Percentiles rank a stretch among this genome's conserved stretches.
Evolutionary conservation across 768 basidiomycete genomes (phyloP).

Genomic region (Suillus brevipes): DNA sequence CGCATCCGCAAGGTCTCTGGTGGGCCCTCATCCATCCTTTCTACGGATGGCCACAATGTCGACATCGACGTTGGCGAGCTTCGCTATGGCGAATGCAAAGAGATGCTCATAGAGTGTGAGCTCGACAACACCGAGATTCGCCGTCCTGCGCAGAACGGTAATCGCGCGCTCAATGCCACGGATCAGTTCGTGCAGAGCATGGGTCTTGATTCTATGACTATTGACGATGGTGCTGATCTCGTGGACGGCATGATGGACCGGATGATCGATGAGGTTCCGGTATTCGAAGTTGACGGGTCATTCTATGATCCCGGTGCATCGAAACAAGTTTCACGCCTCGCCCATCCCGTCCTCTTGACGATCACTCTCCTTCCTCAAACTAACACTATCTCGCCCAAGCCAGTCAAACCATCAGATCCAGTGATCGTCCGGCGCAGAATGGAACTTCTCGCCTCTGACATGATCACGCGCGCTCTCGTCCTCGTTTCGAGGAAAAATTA

Average conservation of each 20-base stretch:
- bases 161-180: constrained; percentile 66
- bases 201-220: constrained; percentile 73
- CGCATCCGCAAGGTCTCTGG: constrained; percentile 94
- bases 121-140: constrained; percentile 70
- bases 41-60: constrained; percentile 90
- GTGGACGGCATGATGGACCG: constrained; percentile 92
- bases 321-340: constrained; percentile 84
- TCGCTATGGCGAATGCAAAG: constrained; percentile 94
- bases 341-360: constrained; percentile 85
- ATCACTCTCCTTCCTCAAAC: constrained; percentile 78
- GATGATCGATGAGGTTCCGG: constrained; percentile 97
- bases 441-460: constrained; percentile 95
- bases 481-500: constrained; percentile 91
- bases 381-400: constrained; percentile 32
- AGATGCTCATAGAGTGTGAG: constrained; percentile 93
- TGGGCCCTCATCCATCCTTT: constrained; percentile 81
- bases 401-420: constrained; percentile 65
- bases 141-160: constrained; percentile 17
- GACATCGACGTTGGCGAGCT: constrained; percentile 95
- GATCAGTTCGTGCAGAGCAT: constrained; percentile 87
- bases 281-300: constrained; percentile 92
- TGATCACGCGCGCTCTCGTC: constrained; percentile 93
- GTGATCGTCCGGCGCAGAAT: constrained; percentile 91
- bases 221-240: constrained; percentile 71
- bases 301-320: constrained; percentile 89